Percentiles rank a stretch among this genome's conserved stretches.
Evolutionary conservation across 2,329 filamentous ascomycete species (phyloP).

Genomic region (Ambrosiella cleistominuta): DNA sequence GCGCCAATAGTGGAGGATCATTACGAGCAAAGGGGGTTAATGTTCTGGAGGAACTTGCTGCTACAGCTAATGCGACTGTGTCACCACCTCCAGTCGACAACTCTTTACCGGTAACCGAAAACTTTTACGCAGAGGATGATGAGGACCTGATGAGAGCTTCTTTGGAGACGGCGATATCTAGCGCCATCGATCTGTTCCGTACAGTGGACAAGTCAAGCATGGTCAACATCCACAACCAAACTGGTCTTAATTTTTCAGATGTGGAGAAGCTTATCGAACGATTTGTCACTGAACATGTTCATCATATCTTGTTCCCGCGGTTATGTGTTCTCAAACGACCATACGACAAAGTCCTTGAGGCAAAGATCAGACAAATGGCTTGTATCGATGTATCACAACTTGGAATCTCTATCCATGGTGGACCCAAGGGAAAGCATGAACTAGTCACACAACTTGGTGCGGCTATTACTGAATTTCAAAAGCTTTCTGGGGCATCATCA

Average conservation of each 20-base stretch:
- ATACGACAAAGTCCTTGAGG: conserved; percentile 76
- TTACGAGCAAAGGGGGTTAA: neutral
- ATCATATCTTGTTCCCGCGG: conserved; percentile 73
- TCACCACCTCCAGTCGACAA: conserved; percentile 15
- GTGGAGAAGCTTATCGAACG: conserved; percentile 91
- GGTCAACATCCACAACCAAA: conserved; percentile 78
- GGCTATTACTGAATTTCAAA: conserved; percentile 78
- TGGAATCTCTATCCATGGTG: conserved; percentile 70
- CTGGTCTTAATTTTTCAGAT: conserved; percentile 76
- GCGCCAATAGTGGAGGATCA: conserved; percentile 24
- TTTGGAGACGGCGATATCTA: conserved; percentile 78
- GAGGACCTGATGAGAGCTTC: conserved; percentile 80
- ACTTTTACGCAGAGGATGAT: conserved; percentile 69
- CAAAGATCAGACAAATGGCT: conserved; percentile 82
- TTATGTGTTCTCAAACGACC: conserved; percentile 59
- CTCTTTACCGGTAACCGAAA: conserved; percentile 35
- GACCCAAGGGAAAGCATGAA: conserved; percentile 61
- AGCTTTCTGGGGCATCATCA: conserved; percentile 57
- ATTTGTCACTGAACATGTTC: conserved; percentile 84
- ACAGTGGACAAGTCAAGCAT: conserved; percentile 90
- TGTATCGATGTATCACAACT: conserved; percentile 89
- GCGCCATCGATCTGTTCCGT: conserved; percentile 90
- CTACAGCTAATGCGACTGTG: neutral
- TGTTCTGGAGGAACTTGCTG: neutral
- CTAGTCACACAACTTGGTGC: conserved; percentile 57